Evolutionary conservation across 2,329 filamentous ascomycete species (phyloP), one percentile per base, ranked within the genome.

Genomic region (Clarireedia sp.): DNA sequence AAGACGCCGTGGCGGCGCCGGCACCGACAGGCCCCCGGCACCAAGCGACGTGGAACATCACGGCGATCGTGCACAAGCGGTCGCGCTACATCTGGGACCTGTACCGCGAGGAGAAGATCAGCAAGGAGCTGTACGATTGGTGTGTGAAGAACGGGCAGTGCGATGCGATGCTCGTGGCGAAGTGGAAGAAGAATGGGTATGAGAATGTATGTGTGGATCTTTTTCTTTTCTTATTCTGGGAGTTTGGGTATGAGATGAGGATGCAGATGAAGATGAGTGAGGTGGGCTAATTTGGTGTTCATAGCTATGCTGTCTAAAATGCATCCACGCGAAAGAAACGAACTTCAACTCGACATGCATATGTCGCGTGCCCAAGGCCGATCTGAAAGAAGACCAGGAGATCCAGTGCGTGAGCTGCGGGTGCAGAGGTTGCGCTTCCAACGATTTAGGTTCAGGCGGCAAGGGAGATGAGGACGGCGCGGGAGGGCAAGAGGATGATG

Each of bases 131-230:
- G 19, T 99, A 99, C 73, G 94, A 97, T 64, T 99, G 89, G 86
- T 75, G 97, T 61, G 76, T 99, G 58, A 99, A 99, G 80, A 96
- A 99, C 69, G 85, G 86, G 49, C 97, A 99, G 70, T 94, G 91
- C 5, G 94, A 99, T 73, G 83, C 89, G 46, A 94, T 91, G 76
- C 75, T 99, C 68, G 97, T 99, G 68, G 94, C 94, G 14, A 99
- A 99, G 75, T 99, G 94, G 94, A 99, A 99, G 82, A 99, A 99
- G 76, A 88, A 95, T 67, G 94, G 94, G 16, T 99, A 99, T 68
- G 94, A 99, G 73, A 96, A 97, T 84, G 89, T 89, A 71, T 51
- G 78, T 14, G 55, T 48, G 51, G 3, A 43, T 5, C 26, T 33
- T 43, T 6, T 55, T 51, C 12, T 33, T 33, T 33, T 33, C 5